Percentiles rank a stretch among this genome's conserved stretches.
phyloP scores from a whole-genome alignment of 805 yeast species.

The Cyberlindnera japonica region DNA sequence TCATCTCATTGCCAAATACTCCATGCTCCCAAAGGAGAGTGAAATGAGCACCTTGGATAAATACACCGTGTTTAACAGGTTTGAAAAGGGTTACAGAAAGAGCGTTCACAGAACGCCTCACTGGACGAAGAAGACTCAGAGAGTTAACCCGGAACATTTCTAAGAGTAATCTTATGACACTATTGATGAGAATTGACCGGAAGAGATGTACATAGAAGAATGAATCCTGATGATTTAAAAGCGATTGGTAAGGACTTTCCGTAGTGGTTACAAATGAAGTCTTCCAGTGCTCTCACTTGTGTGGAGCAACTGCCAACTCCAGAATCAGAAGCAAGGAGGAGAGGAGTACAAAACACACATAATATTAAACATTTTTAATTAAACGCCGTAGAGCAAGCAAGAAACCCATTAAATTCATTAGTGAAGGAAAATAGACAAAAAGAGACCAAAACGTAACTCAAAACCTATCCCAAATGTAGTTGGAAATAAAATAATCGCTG shows the following conservation, averaged over 20 bases:
- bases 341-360: too few species aligned
- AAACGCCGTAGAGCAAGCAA: too few species aligned
- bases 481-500: slow-evolving; percentile 66
- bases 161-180: slow-evolving; percentile 1
- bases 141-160: slow-evolving; percentile 62
- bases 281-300: too few species aligned
- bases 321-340: too few species aligned
- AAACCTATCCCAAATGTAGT: slow-evolving; percentile 73
- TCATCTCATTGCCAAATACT: slow-evolving; percentile 29
- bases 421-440: too few species aligned
- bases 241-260: too few species aligned
- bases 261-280: too few species aligned
- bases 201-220: slow-evolving; percentile 10
- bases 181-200: background rate
- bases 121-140: slow-evolving; percentile 82
- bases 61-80: slow-evolving; percentile 79
- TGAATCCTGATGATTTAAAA: slow-evolving; percentile 3
- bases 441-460: slow-evolving; percentile 14
- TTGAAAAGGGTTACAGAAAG: slow-evolving; percentile 77
- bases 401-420: too few species aligned
- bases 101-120: slow-evolving; percentile 84
- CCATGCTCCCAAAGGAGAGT: slow-evolving; percentile 67
- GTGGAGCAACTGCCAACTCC: too few species aligned
- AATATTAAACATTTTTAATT: too few species aligned
- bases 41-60: slow-evolving; percentile 83